Percentiles rank a stretch among this genome's conserved stretches.
phyloP scores from a whole-genome alignment of 176 grass and related monocot species.

The Alopecurus myosuroides region DNA sequence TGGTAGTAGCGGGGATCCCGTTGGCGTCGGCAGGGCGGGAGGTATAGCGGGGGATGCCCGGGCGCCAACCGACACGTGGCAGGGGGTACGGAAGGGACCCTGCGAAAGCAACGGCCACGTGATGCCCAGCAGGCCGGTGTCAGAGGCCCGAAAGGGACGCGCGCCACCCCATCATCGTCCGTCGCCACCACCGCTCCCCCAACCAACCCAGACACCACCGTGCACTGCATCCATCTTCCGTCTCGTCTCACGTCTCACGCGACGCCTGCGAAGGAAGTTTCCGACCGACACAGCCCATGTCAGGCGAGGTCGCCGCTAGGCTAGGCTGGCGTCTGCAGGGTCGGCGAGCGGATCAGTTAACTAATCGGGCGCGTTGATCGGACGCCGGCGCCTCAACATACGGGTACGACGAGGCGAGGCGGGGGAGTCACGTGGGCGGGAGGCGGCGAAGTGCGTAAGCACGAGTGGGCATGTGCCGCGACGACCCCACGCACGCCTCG shows the following conservation, averaged over 20 bases:
- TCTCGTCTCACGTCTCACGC: background rate
- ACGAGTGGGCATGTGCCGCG: constrained; percentile 66
- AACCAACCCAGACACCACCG: background rate
- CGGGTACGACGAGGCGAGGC: background rate
- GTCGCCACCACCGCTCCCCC: background rate
- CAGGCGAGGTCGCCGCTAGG: background rate
- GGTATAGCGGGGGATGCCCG: constrained; percentile 22
- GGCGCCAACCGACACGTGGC: constrained; percentile 56
- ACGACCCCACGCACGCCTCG: constrained; percentile 25
- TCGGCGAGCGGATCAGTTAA: constrained; percentile 14
- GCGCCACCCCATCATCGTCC: background rate
- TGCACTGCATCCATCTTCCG: background rate
- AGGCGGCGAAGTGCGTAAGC: constrained; percentile 32
- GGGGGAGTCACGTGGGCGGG: constrained; percentile 43
- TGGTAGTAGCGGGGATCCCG: too few species aligned
- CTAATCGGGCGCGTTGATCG: constrained; percentile 17
- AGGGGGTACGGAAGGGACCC: constrained; percentile 46
- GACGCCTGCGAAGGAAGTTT: constrained; percentile 56
- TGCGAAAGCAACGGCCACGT: constrained; percentile 64
- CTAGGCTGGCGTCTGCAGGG: background rate
- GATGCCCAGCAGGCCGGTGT: constrained; percentile 58
- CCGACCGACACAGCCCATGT: constrained; percentile 46
- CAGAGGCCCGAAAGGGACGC: constrained; percentile 58
- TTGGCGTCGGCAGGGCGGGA: constrained; percentile 42
- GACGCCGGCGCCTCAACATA: too few species aligned